Conservation (phyloP, 495 filamentous ascomycete genomes). For the Neurospora africana region DNA sequence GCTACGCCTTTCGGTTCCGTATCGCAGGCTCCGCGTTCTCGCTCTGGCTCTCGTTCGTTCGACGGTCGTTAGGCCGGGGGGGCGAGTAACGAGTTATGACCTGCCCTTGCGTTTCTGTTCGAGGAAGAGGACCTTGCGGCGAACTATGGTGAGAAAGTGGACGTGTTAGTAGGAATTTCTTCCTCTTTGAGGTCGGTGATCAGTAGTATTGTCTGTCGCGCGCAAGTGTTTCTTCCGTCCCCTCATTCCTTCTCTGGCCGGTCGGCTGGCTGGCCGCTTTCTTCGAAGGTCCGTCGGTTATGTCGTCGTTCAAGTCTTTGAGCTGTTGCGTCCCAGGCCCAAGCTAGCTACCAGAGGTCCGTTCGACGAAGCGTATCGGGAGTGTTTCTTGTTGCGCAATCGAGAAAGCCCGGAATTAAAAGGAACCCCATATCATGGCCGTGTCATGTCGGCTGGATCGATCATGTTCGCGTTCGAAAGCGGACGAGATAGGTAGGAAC, state of each 20-base stretch:
- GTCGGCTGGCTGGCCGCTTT: background rate
- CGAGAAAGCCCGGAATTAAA: background rate
- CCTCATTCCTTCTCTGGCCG: background rate
- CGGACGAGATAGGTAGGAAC: too few species aligned
- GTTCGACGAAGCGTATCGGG: background rate
- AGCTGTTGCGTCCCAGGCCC: background rate
- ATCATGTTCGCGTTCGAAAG: too few species aligned
- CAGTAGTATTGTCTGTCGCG: background rate
- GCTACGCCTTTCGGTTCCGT: background rate
- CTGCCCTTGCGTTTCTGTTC: constrained; percentile 63
- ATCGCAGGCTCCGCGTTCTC: background rate
- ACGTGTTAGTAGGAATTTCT: background rate
- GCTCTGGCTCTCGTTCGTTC: background rate
- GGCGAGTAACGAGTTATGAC: constrained; percentile 3
- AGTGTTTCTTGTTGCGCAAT: background rate
- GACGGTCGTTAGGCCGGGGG: background rate
- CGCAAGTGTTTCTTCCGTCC: background rate
- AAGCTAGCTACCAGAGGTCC: background rate
- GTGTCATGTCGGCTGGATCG: too few species aligned
- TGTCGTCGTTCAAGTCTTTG: background rate
- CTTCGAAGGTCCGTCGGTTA: background rate
- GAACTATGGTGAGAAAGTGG: constrained; percentile 37
- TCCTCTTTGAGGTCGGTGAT: background rate
- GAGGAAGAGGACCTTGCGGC: constrained; percentile 83
- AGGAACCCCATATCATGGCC: too few species aligned